phyloP scores from a whole-genome alignment of 129 eudicot species.

The Saposhnikovia divaricata region DNA sequence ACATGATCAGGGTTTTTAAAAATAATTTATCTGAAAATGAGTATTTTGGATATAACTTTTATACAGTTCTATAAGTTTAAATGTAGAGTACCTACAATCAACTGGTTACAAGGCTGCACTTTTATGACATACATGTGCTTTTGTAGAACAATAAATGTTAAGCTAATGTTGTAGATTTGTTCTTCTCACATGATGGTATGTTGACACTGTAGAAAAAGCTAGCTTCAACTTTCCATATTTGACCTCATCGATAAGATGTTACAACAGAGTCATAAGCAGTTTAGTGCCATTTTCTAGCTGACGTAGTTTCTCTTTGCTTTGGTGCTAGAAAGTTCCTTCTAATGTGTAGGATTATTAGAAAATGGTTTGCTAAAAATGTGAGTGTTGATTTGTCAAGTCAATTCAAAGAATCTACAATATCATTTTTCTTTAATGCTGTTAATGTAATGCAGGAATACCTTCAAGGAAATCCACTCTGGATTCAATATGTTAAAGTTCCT shows the following conservation, averaged over 20 bases:
- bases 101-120: neutral
- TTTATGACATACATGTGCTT: neutral
- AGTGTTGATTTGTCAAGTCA: neutral
- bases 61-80: neutral
- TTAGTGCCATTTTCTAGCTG: neutral
- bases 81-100: neutral
- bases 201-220: neutral
- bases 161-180: neutral
- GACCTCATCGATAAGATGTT: neutral
- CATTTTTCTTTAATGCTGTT: neutral
- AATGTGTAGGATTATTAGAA: neutral
- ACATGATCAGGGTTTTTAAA: neutral
- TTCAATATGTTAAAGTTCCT: conserved; percentile 71
- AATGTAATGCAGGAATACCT: conserved; percentile 72
- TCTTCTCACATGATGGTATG: neutral
- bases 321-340: neutral
- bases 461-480: conserved; percentile 92
- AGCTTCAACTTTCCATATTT: neutral
- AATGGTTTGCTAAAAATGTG: neutral
- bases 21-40: neutral
- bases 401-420: conserved; percentile 27
- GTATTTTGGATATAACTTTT: neutral
- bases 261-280: neutral
- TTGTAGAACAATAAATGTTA: neutral
- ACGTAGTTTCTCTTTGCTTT: neutral